A percentile compares a stretch with the other conserved stretches of the same genome.
Evolutionary conservation across 139 green algal species (phyloP).

Genomic region (Prasinococcaceae sp.): DNA sequence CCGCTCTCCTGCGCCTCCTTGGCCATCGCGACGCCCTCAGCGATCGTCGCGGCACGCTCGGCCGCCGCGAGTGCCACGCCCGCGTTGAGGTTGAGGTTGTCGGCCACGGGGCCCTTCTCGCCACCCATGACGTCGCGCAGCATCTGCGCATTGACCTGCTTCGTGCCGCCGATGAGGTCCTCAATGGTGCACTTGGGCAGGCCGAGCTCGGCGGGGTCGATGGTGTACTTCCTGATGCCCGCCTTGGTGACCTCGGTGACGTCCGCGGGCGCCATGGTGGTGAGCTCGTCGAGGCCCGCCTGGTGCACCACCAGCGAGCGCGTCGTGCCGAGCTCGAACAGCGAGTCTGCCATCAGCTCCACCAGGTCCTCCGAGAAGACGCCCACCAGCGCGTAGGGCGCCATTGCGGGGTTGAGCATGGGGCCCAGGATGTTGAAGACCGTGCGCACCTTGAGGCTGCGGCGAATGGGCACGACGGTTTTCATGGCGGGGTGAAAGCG

Average conservation of each 20-base stretch:
- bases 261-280: slow-evolving; percentile 74
- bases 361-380: slow-evolving; percentile 47
- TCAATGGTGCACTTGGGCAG: slow-evolving; percentile 75
- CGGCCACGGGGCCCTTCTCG: slow-evolving; percentile 60
- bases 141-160: slow-evolving; percentile 61
- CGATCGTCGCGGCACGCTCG: slow-evolving; percentile 38
- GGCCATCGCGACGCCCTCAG: slow-evolving; percentile 77
- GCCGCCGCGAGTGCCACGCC: slow-evolving; percentile 69
- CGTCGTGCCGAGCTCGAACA: slow-evolving; percentile 53
- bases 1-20: slow-evolving; percentile 49
- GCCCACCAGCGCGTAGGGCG: slow-evolving; percentile 74
- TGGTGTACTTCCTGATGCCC: slow-evolving; percentile 28
- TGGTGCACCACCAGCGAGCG: slow-evolving; percentile 88
- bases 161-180: slow-evolving; percentile 82
- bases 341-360: slow-evolving; percentile 19
- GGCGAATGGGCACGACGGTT: slow-evolving; percentile 53
- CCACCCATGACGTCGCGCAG: slow-evolving; percentile 75
- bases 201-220: slow-evolving; percentile 51
- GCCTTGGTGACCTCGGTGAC: slow-evolving; percentile 68
- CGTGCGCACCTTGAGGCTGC: slow-evolving; percentile 59
- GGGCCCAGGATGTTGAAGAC: slow-evolving; percentile 92
- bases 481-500: slow-evolving; percentile 66
- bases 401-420: slow-evolving; percentile 85
- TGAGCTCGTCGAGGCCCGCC: slow-evolving; percentile 91
- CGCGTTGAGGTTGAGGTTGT: slow-evolving; percentile 62